Percentiles rank a stretch among this genome's conserved stretches.
Evolutionary conservation across 345 rosid species (phyloP).

Genomic region (Leavenworthia alabamica): DNA sequence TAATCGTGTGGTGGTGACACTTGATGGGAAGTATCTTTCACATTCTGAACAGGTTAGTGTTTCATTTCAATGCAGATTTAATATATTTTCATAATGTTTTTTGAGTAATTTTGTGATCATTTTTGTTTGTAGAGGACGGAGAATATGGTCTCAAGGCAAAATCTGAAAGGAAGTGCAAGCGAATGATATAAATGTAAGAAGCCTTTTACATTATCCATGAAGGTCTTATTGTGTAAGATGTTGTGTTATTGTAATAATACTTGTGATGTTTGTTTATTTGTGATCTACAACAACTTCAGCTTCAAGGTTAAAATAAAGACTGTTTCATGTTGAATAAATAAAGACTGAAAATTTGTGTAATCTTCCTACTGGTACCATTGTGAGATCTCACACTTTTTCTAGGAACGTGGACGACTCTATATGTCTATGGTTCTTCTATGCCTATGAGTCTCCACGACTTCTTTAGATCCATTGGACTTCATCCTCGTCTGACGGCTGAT

Average conservation of each 20-base stretch:
- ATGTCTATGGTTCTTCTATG: too few relatives aligned
- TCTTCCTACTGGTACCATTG: too few relatives aligned
- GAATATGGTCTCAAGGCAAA: slow-evolving; percentile 55
- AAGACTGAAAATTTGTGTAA: too few relatives aligned
- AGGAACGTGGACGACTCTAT: too few relatives aligned
- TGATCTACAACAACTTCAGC: neutral
- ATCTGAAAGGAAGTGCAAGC: slow-evolving; percentile 18
- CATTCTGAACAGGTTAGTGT: slow-evolving; percentile 68
- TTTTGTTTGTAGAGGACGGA: slow-evolving; percentile 44
- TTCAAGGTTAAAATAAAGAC: neutral
- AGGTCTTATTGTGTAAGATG: neutral
- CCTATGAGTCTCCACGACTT: too few relatives aligned
- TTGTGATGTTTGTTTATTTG: slow-evolving; percentile 11
- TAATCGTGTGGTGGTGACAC: slow-evolving; percentile 67
- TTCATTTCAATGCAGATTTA: neutral
- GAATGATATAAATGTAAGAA: slow-evolving; percentile 12
- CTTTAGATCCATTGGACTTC: too few relatives aligned
- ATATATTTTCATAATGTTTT: neutral
- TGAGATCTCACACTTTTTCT: too few relatives aligned
- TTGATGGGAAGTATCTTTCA: slow-evolving; percentile 86
- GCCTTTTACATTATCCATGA: neutral
- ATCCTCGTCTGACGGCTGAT: too few relatives aligned
- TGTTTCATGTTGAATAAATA: too few relatives aligned
- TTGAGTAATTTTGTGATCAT: neutral
- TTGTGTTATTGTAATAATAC: neutral